Evolutionary conservation across 495 filamentous ascomycete genomes (phyloP).

Genomic region (Schizothecium vesticola): DNA sequence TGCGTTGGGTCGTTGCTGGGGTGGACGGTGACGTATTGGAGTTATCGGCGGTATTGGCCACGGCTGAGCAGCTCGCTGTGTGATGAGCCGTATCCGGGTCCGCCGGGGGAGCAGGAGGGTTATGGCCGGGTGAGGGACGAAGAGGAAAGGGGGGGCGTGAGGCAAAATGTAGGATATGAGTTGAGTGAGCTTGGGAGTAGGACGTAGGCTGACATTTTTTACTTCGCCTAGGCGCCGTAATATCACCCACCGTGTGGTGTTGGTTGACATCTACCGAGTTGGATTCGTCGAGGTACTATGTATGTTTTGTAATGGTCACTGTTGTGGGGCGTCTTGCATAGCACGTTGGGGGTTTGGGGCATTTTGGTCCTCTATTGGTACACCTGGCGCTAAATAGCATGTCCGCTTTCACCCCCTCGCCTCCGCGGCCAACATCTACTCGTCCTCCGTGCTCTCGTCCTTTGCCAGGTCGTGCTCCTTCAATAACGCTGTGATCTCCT

Average conservation of each 20-base stretch:
- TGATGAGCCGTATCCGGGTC: conserved; percentile 45
- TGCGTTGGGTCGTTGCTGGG: conserved; percentile 70
- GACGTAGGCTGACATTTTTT: conserved; percentile 21
- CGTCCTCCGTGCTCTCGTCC: conserved; percentile 68
- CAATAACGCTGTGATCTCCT: conserved; percentile 90
- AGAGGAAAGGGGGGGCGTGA: conserved; percentile 22
- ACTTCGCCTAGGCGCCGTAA: not conserved
- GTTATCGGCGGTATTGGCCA: conserved; percentile 66
- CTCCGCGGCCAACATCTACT: conserved; percentile 25
- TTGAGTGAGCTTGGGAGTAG: conserved; percentile 11
- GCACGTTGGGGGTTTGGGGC: conserved; percentile 14
- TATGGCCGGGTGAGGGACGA: conserved; percentile 32
- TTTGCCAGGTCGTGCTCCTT: conserved; percentile 95
- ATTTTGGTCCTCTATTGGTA: conserved; percentile 22
- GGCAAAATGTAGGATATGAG: conserved; percentile 29
- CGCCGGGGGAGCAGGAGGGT: conserved; percentile 17
- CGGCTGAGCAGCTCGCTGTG: conserved; percentile 42
- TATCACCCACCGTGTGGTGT: not conserved
- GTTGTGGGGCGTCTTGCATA: not conserved
- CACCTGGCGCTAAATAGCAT: conserved; percentile 23
- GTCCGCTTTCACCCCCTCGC: not conserved
- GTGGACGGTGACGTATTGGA: conserved; percentile 68
- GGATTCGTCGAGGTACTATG: not conserved
- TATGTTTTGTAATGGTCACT: not conserved
- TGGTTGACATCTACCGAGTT: not conserved